A percentile compares a stretch with the other conserved stretches of the same genome.
Conservation (phyloP, 192 early-diverging fungal genomes). For the Phlyctochytrium planicorne region DNA sequence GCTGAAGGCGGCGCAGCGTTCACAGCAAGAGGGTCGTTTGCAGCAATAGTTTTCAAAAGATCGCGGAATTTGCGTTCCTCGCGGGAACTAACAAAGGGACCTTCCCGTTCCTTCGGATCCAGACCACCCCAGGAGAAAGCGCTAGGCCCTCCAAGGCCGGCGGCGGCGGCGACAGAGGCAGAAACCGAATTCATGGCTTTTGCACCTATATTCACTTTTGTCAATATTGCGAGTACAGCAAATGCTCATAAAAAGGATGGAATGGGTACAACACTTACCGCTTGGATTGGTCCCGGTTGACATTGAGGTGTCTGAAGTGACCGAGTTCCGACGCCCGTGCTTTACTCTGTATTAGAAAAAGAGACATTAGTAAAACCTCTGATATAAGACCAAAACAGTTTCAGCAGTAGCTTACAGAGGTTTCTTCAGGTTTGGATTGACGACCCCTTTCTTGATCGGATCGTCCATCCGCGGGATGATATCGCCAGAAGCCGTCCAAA, state of each 20-base stretch:
- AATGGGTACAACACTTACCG: neutral
- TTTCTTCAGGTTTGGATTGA: no score
- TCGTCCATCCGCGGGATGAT: neutral
- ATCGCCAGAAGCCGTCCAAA: neutral
- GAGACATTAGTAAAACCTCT: neutral
- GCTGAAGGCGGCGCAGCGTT: neutral
- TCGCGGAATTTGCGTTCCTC: slow-evolving; percentile 44
- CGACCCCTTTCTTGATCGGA: no score
- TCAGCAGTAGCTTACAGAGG: no score
- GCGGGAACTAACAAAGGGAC: slow-evolving; percentile 38
- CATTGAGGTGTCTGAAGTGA: slow-evolving; percentile 27
- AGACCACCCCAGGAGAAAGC: slow-evolving; percentile 45
- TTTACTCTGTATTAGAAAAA: slow-evolving; percentile 8
- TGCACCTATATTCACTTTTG: neutral
- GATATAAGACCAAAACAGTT: no score
- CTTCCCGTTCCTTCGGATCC: slow-evolving; percentile 21
- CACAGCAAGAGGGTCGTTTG: neutral
- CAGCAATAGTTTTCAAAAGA: slow-evolving; percentile 26
- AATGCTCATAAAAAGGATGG: no score
- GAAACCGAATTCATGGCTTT: slow-evolving; percentile 3
- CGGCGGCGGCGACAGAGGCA: slow-evolving; percentile 23
- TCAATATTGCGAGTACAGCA: no score
- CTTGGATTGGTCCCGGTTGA: slow-evolving; percentile 14
- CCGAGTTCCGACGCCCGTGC: slow-evolving; percentile 10
- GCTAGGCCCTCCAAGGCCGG: slow-evolving; percentile 21